Evolutionary conservation across 257 asterid genomes (phyloP), one percentile per base, ranked within the genome.

Genomic region (Craterostigma plantagineum): DNA sequence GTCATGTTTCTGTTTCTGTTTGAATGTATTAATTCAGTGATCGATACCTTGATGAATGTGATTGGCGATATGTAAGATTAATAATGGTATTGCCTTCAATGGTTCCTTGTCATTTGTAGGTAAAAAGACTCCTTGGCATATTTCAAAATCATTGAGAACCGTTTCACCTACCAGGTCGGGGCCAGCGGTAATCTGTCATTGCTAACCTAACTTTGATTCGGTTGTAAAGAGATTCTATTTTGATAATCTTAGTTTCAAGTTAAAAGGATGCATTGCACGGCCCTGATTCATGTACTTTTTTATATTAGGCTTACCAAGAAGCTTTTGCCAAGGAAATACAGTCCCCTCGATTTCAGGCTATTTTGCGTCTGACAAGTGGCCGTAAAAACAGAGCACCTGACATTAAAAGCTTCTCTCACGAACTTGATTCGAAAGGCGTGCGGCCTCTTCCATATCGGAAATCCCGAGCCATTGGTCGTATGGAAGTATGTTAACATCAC

Each of bases 331-430:
- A 77, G 70, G 98, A 90, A 76, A 68, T 79, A 69, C 92, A 79
- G 60, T 90, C 99, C 54, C 99, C 99, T 16, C 82, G 99, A 42
- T 79, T 72, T 71, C 95, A 83, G 63, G 95, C 95, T 27, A 63
- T 90, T 62, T 53, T 83, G 57, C 95, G 92, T 12, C 54, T 77
- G 48, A 90, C 99, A 11, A 82, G 93, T 58, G 87, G 91, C 46
- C 83, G 70, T 16, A 70, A 63, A 44, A 81, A 63, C 61, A 68
- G 73, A 60, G 70, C 51, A 33, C 71, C 75, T 9, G 92, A 90
- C 14, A 64, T 83, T 48, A 90, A 80, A 61, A 83, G 99, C 75
- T 83, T 90, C 68, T 90, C 99, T 40, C 99, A 90, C 57, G 99
- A 90, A 43, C 84, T 90, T 30, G 74, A 90, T 53, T 79, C 95